Conservation (phyloP, 371 early-diverging fungal genomes). For the Umbelopsis sp. region DNA sequence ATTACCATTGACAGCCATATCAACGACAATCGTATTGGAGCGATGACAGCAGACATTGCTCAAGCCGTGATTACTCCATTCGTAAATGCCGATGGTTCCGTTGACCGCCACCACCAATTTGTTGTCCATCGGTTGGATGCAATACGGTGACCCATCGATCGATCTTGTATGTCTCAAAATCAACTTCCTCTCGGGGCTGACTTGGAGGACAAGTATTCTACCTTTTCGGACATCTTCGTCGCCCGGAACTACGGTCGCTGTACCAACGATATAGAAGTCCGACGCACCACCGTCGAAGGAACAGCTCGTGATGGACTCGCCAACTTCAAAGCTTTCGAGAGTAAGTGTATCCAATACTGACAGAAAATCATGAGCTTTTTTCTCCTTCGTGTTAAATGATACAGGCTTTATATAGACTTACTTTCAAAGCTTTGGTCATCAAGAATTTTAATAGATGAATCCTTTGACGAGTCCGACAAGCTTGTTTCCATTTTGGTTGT, state of each 20-base stretch:
- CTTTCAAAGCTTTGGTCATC: constrained; percentile 78
- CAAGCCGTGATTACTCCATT: background rate
- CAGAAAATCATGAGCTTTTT: background rate
- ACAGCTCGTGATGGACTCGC: constrained; percentile 48
- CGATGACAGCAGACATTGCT: background rate
- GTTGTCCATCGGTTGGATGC: constrained; percentile 49
- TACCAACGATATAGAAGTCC: constrained; percentile 64
- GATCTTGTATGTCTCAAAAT: constrained; percentile 39
- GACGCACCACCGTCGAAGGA: constrained; percentile 51
- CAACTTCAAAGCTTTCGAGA: constrained; percentile 27
- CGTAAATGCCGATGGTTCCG: constrained; percentile 49
- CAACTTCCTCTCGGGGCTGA: constrained; percentile 48
- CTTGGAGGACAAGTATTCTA: constrained; percentile 60
- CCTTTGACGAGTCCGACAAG: constrained; percentile 26
- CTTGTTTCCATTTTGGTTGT: constrained; percentile 48
- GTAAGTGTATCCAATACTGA: background rate
- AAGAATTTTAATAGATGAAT: constrained; percentile 60
- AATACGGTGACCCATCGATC: constrained; percentile 58
- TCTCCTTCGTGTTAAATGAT: background rate
- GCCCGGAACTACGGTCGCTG: constrained; percentile 53
- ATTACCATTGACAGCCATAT: constrained; percentile 60
- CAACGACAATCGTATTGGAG: constrained; percentile 47
- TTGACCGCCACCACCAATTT: constrained; percentile 56
- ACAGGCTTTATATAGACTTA: constrained; percentile 26
- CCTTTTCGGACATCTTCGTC: constrained; percentile 61